Evolutionary conservation across 148 eudicot species (phyloP).

Genomic region (Fagopyrum esculentum): DNA sequence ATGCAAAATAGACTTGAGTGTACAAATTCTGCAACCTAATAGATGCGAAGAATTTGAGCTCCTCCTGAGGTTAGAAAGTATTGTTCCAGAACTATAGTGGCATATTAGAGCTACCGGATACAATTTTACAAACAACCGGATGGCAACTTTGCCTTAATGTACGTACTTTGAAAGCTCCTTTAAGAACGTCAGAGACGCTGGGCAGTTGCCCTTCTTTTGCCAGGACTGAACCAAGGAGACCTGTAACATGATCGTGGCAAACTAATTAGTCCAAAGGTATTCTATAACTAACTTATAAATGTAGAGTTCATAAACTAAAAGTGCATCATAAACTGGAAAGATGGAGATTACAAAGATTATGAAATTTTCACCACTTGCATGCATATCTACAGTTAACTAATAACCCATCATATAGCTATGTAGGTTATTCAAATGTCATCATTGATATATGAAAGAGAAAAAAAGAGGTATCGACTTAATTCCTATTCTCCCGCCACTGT

Average conservation of each 20-base stretch:
- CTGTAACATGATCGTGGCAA: constrained; percentile 30
- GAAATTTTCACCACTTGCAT: background rate
- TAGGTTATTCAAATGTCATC: too few relatives aligned
- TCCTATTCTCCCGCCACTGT: background rate
- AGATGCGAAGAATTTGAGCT: background rate
- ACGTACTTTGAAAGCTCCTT: constrained; percentile 72
- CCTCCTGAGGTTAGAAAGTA: background rate
- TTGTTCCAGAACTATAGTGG: background rate
- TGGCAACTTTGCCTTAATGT: background rate
- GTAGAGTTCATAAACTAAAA: background rate
- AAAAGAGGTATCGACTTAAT: background rate
- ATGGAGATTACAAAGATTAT: background rate
- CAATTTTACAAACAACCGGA: background rate
- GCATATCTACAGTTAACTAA: background rate
- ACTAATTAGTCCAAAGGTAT: background rate
- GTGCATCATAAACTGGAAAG: background rate
- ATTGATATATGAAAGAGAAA: too few relatives aligned
- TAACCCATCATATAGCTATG: too few relatives aligned
- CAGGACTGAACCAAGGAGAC: constrained; percentile 65
- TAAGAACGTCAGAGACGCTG: constrained; percentile 54
- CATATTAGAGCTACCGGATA: background rate
- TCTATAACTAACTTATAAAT: background rate
- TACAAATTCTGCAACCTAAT: background rate
- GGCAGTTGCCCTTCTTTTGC: constrained; percentile 77
- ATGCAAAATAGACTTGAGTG: background rate